These are phyloP conservation scores for Dioscorea alata DNA, from an alignment of 106 monocot genomes.

Conservation along the genomic window DNA sequence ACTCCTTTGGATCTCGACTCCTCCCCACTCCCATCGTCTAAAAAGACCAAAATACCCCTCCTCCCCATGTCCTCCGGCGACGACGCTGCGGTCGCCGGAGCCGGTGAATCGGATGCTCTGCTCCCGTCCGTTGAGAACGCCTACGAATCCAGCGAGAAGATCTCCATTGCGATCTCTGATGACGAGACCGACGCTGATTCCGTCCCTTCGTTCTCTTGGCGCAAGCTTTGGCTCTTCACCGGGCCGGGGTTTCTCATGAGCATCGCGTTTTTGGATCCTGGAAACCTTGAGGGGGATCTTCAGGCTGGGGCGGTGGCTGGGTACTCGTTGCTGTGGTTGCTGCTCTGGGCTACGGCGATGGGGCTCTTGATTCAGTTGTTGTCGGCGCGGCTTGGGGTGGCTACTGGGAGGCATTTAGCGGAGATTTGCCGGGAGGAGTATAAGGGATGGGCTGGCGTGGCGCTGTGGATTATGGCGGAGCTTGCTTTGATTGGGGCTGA, in stretches of 20 bases:
- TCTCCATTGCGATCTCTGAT: constrained; percentile 30
- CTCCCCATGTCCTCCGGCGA: background rate
- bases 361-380: constrained; percentile 59
- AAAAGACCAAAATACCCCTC: background rate
- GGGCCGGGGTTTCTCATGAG: constrained; percentile 77
- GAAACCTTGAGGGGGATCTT: constrained; percentile 72
- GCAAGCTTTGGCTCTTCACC: constrained; percentile 72
- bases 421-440: constrained; percentile 71
- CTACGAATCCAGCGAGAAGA: constrained; percentile 16
- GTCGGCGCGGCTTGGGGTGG: constrained; percentile 61
- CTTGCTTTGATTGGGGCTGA: constrained; percentile 65
- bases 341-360: constrained; percentile 56
- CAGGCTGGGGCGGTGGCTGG: constrained; percentile 71
- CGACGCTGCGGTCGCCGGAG: background rate
- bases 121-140: constrained; percentile 1
- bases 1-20: background rate
- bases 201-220: constrained; percentile 53
- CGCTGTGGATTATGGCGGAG: constrained; percentile 72
- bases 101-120: background rate
- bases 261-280: constrained; percentile 73
- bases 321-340: constrained; percentile 65
- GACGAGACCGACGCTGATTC: background rate
- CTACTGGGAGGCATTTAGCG: constrained; percentile 64
- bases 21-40: background rate
- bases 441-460: constrained; percentile 37